Evolutionary conservation across 2,329 filamentous ascomycete genomes (phyloP).

Genomic region (Cladosporium cucumerinum): DNA sequence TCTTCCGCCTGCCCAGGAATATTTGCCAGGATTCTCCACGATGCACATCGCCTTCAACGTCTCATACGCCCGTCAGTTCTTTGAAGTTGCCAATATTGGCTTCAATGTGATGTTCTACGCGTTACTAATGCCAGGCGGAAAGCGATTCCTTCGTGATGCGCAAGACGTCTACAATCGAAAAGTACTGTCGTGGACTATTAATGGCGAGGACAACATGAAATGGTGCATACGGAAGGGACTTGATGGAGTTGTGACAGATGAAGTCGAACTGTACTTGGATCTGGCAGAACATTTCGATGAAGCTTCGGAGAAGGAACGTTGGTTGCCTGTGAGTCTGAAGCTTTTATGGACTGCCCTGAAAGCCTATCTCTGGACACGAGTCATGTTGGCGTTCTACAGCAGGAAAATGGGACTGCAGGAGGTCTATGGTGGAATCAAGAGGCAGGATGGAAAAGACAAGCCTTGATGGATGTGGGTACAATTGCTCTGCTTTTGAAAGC

Average conservation of each 20-base stretch:
- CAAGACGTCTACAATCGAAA: constrained; percentile 48
- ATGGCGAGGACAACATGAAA: constrained; percentile 72
- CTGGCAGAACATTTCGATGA: constrained; percentile 51
- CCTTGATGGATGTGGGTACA: background rate
- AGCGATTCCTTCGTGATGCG: constrained; percentile 56
- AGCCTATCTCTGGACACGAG: constrained; percentile 3
- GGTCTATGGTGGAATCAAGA: background rate
- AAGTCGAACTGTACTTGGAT: constrained; percentile 65
- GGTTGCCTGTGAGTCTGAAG: constrained; percentile 24
- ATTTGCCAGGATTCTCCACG: constrained; percentile 62
- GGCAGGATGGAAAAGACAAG: background rate
- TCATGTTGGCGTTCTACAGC: constrained; percentile 6
- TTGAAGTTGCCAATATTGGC: constrained; percentile 63
- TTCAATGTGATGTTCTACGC: constrained; percentile 74
- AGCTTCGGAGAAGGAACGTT: constrained; percentile 29
- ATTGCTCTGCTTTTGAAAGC: background rate
- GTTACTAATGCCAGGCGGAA: constrained; percentile 66
- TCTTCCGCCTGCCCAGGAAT: constrained; percentile 58
- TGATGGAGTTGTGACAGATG: constrained; percentile 83
- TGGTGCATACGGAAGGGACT: constrained; percentile 67
- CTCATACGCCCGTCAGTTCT: constrained; percentile 67
- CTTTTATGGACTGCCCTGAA: constrained; percentile 14
- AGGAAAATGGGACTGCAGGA: background rate
- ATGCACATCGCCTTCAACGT: constrained; percentile 67
- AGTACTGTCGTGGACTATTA: constrained; percentile 84